These are phyloP conservation scores for Solanum pinnatisectum DNA, from an alignment of 257 asterid species.

Conservation along the genomic window DNA sequence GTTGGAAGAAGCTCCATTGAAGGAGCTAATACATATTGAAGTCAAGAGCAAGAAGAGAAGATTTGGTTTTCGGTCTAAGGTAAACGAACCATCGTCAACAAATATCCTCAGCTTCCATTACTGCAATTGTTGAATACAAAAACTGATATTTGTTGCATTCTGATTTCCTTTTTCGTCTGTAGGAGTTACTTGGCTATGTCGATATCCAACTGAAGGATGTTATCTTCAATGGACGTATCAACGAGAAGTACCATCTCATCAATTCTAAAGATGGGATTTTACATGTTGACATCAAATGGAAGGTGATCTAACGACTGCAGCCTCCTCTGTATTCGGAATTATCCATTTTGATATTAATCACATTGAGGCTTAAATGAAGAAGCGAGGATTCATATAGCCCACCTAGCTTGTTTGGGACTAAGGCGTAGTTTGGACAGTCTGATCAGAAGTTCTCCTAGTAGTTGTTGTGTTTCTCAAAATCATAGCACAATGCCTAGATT, in stretches of 20 bases:
- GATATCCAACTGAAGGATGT: conserved; percentile 63
- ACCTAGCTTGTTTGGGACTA: background rate
- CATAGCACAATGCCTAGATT: background rate
- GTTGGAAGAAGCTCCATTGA: conserved; percentile 65
- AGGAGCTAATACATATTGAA: conserved; percentile 47
- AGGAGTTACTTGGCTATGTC: conserved; percentile 73
- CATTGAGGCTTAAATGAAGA: background rate
- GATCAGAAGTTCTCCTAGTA: background rate
- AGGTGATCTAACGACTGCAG: conserved; percentile 29
- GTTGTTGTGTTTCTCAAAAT: background rate
- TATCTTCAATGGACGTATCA: conserved; percentile 59
- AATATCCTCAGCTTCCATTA: background rate
- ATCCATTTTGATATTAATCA: background rate
- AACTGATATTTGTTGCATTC: background rate
- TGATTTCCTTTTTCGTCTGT: background rate
- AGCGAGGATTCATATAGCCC: background rate
- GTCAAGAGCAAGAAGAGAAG: conserved; percentile 51
- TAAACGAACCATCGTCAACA: background rate
- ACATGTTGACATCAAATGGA: conserved; percentile 77
- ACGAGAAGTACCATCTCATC: conserved; percentile 60
- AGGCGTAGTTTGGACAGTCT: background rate
- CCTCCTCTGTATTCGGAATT: background rate
- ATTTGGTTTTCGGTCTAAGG: conserved; percentile 48
- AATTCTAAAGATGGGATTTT: conserved; percentile 60
- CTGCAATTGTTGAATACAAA: background rate